A percentile compares a stretch with the other conserved stretches of the same genome.
phyloP scores from a whole-genome alignment of 345 rosid species.

The Sisymbrium altissimum region DNA sequence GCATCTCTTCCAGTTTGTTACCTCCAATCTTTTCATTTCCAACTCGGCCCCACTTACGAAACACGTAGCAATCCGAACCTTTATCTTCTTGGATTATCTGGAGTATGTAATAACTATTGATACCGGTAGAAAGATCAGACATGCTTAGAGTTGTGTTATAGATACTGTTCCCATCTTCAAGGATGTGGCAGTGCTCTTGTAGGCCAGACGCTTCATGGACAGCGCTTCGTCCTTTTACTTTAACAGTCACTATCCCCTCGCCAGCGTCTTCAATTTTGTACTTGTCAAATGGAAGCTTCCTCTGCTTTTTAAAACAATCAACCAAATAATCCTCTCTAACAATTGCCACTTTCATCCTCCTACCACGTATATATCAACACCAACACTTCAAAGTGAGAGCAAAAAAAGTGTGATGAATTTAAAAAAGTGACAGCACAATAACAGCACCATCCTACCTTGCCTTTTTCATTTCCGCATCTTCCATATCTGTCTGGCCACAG shows the following conservation, averaged over 20 bases:
- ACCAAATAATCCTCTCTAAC: constrained; percentile 84
- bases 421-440: constrained; percentile 5
- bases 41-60: constrained; percentile 96
- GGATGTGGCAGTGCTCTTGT: constrained; percentile 91
- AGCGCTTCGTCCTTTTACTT: constrained; percentile 93
- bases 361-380: constrained; percentile 33
- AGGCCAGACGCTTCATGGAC: constrained; percentile 93
- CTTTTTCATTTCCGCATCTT: constrained; percentile 62
- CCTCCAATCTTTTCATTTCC: constrained; percentile 92
- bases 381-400: constrained; percentile 1
- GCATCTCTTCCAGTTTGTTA: constrained; percentile 63
- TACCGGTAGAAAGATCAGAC: constrained; percentile 93
- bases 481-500: constrained; percentile 50
- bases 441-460: constrained; percentile 64
- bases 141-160: constrained; percentile 89
- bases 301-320: constrained; percentile 71
- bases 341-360: constrained; percentile 85
- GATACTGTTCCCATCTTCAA: constrained; percentile 83
- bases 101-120: constrained; percentile 87
- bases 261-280: constrained; percentile 75
- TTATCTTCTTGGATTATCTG: constrained; percentile 94
- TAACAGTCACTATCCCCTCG: constrained; percentile 73
- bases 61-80: constrained; percentile 67
- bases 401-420: constrained; percentile 11
- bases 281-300: constrained; percentile 71